These are phyloP conservation scores for Combretum micranthum DNA, from an alignment of 345 rosid genomes.

Conservation along the genomic window DNA sequence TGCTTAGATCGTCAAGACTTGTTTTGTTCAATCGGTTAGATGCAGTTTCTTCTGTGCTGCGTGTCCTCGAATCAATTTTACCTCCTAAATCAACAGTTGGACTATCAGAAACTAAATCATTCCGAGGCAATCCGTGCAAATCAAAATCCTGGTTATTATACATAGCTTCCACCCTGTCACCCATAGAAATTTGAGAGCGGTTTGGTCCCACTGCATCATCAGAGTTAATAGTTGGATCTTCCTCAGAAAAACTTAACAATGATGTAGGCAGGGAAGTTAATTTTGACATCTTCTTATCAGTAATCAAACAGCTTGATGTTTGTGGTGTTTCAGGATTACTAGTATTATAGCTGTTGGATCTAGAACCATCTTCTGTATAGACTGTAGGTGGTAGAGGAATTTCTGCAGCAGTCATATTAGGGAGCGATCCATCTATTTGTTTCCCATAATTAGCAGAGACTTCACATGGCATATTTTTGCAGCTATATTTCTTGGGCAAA, in stretches of 20 bases:
- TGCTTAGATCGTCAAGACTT: conserved; percentile 8
- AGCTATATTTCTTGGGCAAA: background rate
- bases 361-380: background rate
- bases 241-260: conserved; percentile 5
- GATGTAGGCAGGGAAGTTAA: conserved; percentile 7
- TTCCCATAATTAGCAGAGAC: too few relatives aligned
- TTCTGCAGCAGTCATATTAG: background rate
- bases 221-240: conserved; percentile 7
- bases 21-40: background rate
- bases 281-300: conserved; percentile 14
- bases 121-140: background rate
- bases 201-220: conserved; percentile 12
- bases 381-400: conserved; percentile 1
- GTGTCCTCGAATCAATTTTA: conserved; percentile 3
- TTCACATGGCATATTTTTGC: too few relatives aligned
- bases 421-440: too few relatives aligned
- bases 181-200: conserved; percentile 6
- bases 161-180: conserved; percentile 8
- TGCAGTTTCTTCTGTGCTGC: too few relatives aligned
- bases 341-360: background rate
- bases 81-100: conserved; percentile 19
- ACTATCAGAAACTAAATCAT: conserved; percentile 21
- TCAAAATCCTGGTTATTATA: conserved; percentile 4
- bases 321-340: background rate
- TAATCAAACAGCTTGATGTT: background rate